These are phyloP conservation scores for Pythium utonaiense DNA, from an alignment of 352 stramenopile species.

Conservation along the genomic window DNA sequence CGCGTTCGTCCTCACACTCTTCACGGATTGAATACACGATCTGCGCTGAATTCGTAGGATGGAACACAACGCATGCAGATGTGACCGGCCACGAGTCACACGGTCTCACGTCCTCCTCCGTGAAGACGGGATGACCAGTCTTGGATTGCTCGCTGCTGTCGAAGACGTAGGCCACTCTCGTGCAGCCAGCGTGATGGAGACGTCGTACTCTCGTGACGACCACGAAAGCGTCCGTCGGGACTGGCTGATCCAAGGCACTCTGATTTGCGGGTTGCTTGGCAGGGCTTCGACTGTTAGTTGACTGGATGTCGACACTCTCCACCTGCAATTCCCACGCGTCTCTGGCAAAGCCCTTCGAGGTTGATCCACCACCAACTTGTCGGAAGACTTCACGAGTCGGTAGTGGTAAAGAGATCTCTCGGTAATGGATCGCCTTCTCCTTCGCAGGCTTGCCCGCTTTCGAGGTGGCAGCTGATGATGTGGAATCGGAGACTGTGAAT, in stretches of 20 bases:
- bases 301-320: conserved; percentile 9
- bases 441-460: neutral
- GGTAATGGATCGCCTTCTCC: conserved; percentile 22
- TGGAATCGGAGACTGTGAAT: neutral
- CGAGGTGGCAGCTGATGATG: neutral
- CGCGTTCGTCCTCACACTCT: neutral
- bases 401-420: conserved; percentile 10
- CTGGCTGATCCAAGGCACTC: neutral
- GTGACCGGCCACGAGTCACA: conserved; percentile 16
- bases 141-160: neutral
- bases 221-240: conserved; percentile 3
- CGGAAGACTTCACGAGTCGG: neutral
- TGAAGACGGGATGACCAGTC: conserved; percentile 12
- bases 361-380: neutral
- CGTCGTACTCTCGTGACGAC: neutral
- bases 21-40: conserved; percentile 5
- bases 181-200: neutral
- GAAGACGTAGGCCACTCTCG: conserved; percentile 6
- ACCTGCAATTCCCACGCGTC: conserved; percentile 1
- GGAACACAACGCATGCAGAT: conserved; percentile 6
- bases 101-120: conserved; percentile 9
- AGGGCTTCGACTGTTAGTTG: neutral
- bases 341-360: neutral
- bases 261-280: neutral
- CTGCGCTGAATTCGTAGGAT: conserved; percentile 3